phyloP scores from a whole-genome alignment of 345 rosid species.

The Dovyalis caffra region DNA sequence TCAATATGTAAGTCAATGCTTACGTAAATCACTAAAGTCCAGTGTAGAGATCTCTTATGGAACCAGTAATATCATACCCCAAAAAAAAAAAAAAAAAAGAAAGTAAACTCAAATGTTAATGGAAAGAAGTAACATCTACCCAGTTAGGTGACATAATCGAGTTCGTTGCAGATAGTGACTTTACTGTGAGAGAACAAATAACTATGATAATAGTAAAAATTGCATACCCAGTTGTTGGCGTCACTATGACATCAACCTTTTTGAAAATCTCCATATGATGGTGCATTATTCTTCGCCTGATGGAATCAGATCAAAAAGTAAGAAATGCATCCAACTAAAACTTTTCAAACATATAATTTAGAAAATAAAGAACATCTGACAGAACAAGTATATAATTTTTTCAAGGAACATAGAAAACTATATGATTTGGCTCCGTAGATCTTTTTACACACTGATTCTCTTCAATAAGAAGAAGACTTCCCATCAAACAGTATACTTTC shows the following conservation, averaged over 20 bases:
- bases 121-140: not conserved
- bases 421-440: no score
- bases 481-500: no score
- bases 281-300: conserved; percentile 78
- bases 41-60: no score
- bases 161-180: not conserved
- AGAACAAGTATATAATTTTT: not conserved
- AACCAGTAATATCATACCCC: no score
- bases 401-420: not conserved
- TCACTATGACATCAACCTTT: conserved; percentile 77
- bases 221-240: conserved; percentile 80
- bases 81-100: not conserved
- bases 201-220: not conserved
- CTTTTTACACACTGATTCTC: no score
- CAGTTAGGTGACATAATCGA: not conserved
- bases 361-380: not conserved
- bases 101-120: not conserved
- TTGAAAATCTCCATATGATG: conserved; percentile 80
- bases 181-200: not conserved
- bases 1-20: not conserved
- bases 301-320: conserved; percentile 8
- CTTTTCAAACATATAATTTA: not conserved
- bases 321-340: not conserved
- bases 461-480: no score
- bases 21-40: not conserved